These are phyloP conservation scores for Cokeromyces recurvatus DNA, from an alignment of 371 early-diverging fungal species.

Conservation along the genomic window DNA sequence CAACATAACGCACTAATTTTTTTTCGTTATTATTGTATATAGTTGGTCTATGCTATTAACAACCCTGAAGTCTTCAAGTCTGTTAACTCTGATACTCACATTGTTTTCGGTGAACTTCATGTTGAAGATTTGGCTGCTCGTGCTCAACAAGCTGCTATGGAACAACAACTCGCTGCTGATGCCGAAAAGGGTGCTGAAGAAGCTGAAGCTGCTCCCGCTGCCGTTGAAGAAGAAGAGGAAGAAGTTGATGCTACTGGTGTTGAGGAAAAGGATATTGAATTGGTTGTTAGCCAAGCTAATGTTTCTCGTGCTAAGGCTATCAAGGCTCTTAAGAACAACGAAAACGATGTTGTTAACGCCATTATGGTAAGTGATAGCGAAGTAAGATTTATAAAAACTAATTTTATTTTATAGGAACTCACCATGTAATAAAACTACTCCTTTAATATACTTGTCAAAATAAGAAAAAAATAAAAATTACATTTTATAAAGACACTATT, in stretches of 20 bases:
- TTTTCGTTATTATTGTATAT: constrained; percentile 1
- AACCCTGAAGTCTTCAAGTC: constrained; percentile 94
- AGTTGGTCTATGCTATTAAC: constrained; percentile 83
- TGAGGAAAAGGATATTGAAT: constrained; percentile 88
- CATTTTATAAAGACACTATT: no score
- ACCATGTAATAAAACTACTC: not conserved
- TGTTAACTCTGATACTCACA: constrained; percentile 85
- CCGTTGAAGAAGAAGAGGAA: constrained; percentile 55
- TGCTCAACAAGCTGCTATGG: constrained; percentile 67
- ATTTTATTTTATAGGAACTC: not conserved
- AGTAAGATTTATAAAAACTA: not conserved
- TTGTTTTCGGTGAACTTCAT: constrained; percentile 95
- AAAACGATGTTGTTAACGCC: constrained; percentile 93
- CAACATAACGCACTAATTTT: no score
- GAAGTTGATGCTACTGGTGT: constrained; percentile 72
- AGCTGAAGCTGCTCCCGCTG: constrained; percentile 37
- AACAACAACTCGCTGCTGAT: constrained; percentile 53
- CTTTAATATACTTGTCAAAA: not conserved
- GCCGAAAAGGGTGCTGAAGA: constrained; percentile 38
- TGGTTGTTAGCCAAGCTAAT: constrained; percentile 90
- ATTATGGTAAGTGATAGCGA: constrained; percentile 69
- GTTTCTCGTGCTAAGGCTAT: constrained; percentile 87
- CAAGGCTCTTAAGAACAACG: constrained; percentile 83
- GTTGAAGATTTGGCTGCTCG: constrained; percentile 81
- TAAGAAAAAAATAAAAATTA: no score